Evolutionary conservation across 768 basidiomycete species (phyloP).

Genomic region (Phanerochaete carnosa): DNA sequence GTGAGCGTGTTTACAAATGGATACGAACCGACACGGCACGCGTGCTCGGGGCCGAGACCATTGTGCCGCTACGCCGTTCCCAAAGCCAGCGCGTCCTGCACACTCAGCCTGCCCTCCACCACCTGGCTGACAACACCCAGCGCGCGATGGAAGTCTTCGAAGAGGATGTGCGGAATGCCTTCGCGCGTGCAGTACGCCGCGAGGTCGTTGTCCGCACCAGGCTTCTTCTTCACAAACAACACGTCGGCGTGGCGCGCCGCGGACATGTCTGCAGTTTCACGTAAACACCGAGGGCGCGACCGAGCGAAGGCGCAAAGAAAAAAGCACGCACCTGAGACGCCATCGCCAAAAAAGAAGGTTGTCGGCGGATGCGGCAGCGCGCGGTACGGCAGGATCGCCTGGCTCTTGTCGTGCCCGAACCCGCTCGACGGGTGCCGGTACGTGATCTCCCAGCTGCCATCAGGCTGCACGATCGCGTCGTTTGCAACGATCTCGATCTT

Average conservation of each 20-base stretch:
- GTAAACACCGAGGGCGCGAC: background rate
- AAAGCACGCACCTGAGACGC: conserved; percentile 74
- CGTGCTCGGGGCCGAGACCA: background rate
- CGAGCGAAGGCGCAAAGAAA: background rate
- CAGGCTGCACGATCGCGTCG: conserved; percentile 63
- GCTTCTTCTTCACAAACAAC: conserved; percentile 88
- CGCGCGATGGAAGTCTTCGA: conserved; percentile 67
- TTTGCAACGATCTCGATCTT: conserved; percentile 94
- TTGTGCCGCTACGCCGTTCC: conserved; percentile 9
- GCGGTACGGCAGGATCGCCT: conserved; percentile 91
- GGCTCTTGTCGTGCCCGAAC: conserved; percentile 95
- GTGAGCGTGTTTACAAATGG: too few relatives aligned
- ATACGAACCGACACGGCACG: background rate
- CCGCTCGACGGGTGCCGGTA: conserved; percentile 87
- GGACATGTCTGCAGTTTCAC: conserved; percentile 63
- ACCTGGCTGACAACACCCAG: conserved; percentile 59
- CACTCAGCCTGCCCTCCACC: conserved; percentile 65
- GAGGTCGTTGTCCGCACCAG: conserved; percentile 81
- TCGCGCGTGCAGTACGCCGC: conserved; percentile 77
- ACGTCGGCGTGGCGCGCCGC: conserved; percentile 91
- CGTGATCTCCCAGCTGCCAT: conserved; percentile 77
- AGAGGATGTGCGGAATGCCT: conserved; percentile 76
- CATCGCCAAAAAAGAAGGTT: conserved; percentile 97
- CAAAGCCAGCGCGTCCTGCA: conserved; percentile 43
- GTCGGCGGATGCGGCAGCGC: conserved; percentile 65